Base-by-base conservation (phyloP, 139 green algal species). In the Micractinium conductrix region DNA sequence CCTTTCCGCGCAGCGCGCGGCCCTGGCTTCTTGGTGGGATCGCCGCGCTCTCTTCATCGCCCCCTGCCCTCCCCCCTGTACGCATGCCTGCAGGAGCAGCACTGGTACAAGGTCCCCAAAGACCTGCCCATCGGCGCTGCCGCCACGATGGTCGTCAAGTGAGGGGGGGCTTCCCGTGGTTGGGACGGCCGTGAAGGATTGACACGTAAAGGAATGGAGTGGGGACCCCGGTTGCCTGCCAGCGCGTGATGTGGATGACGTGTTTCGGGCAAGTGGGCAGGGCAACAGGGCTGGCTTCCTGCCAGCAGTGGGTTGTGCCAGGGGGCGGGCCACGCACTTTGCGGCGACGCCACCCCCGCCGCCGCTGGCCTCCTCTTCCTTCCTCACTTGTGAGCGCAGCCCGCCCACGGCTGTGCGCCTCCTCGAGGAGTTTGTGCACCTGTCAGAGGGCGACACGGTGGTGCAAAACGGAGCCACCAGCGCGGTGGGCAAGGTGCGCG, bases 381-480 rank as follows among this genome's bases (percentile, higher is more conserved):
- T 58, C 48, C 48, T 58, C 16, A 10, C 16, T 16, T 58, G 10
- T 58, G 48, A 58, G 16, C 48, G 65, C 90, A 98, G 93, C 85
- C 96, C 96, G 9, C 92, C 92, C 63, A 97, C 94, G 2, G 96
- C 96, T 0, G 78, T 98, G 68, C 85, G 90, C 22, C 91, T 99
- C 90, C 84, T 99, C 72, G 87, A 94, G 62, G 88, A 92, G 60
- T 97, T 97, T 93, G 92, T 95, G 42, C n/a, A 91, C 8, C 91
- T 99, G 80, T 10, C 90, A 30, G 58, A 75, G 7, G 96, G 96
- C 9, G 95, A 98, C 81, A 92, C 95, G 1, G 86, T 99, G 9
- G 86, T 98, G n/a, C 96, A 99, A 83, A 99, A 97, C 79, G 96
- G 94, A 0, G 96, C 92, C 26, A 98, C 91, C 71, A 97, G 92